Conservation (phyloP, 2,329 filamentous ascomycete species). For the Xylariomycetidae sp. region DNA sequence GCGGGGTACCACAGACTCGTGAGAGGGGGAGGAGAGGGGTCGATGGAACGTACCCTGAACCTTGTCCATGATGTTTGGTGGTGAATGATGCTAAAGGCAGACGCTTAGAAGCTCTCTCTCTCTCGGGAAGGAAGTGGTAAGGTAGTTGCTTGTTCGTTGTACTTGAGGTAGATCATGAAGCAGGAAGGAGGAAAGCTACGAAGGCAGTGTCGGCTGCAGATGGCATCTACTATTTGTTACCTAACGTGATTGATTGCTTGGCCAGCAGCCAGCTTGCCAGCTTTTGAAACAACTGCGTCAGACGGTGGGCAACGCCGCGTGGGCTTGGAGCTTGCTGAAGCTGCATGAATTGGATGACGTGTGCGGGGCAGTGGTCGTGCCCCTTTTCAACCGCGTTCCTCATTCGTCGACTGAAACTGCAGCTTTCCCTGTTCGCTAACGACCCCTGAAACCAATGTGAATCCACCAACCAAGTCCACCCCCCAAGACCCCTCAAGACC, state of each 20-base stretch:
- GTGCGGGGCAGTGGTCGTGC: constrained; percentile 19
- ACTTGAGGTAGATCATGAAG: too few species aligned
- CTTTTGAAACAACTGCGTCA: constrained; percentile 15
- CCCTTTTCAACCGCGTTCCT: too few species aligned
- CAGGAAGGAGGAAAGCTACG: not conserved
- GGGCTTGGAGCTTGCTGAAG: constrained; percentile 8
- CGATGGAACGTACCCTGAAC: constrained; percentile 9
- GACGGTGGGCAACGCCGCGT: not conserved
- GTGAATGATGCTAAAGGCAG: too few species aligned
- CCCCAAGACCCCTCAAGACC: too few species aligned
- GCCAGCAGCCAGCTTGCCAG: too few species aligned
- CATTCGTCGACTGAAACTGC: too few species aligned
- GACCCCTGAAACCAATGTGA: too few species aligned
- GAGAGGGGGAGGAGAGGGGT: constrained; percentile 1
- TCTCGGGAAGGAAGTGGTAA: too few species aligned
- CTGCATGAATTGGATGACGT: constrained; percentile 23
- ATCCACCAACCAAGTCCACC: too few species aligned
- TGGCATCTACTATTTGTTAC: too few species aligned
- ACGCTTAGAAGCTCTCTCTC: too few species aligned
- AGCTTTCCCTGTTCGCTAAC: too few species aligned
- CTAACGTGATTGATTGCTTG: constrained; percentile 6
- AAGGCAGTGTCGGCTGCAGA: not conserved
- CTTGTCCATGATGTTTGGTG: constrained; percentile 11
- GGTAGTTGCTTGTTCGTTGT: not conserved
- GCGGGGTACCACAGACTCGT: constrained; percentile 7